A percentile compares a stretch with the other conserved stretches of the same genome.
Evolutionary conservation across 2,329 filamentous ascomycete species (phyloP).

Genomic region (Talaromyces sp.): DNA sequence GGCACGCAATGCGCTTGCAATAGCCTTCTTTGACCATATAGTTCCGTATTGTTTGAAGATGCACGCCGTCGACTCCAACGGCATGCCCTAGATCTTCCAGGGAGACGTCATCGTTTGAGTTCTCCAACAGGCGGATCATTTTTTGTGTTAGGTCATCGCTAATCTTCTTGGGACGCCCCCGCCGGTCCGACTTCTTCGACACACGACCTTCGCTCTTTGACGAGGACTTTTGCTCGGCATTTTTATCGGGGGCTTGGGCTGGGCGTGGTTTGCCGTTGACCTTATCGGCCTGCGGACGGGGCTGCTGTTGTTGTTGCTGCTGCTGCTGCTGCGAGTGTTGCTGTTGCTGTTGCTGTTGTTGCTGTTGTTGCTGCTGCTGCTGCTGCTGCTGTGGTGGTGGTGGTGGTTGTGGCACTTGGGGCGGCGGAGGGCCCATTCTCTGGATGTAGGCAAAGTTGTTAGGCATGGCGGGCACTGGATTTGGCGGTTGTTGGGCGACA

Average conservation of each 20-base stretch:
- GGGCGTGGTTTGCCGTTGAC: background rate
- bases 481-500: background rate
- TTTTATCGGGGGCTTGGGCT: background rate
- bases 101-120: slow-evolving; percentile 9
- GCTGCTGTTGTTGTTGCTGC: background rate
- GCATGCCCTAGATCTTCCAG: slow-evolving; percentile 12
- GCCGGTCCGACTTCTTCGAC: slow-evolving; percentile 9
- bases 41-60: slow-evolving; percentile 13
- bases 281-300: slow-evolving; percentile 2
- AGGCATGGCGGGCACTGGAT: slow-evolving; percentile 1
- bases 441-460: slow-evolving; percentile 9
- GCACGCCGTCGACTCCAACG: slow-evolving; percentile 13
- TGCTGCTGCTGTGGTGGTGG: too few species aligned
- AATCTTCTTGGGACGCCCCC: slow-evolving; percentile 13
- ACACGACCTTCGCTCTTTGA: slow-evolving; percentile 4
- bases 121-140: slow-evolving; percentile 12
- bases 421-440: slow-evolving; percentile 2
- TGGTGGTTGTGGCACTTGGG: background rate
- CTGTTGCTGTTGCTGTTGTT: too few species aligned
- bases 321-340: too few species aligned
- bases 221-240: background rate
- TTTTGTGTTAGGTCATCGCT: slow-evolving; percentile 13
- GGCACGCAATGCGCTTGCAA: slow-evolving; percentile 13
- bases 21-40: slow-evolving; percentile 14
- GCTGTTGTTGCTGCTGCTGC: too few species aligned